Conservation (phyloP, 345 rosid genomes). For the Rhizophora mangle region DNA sequence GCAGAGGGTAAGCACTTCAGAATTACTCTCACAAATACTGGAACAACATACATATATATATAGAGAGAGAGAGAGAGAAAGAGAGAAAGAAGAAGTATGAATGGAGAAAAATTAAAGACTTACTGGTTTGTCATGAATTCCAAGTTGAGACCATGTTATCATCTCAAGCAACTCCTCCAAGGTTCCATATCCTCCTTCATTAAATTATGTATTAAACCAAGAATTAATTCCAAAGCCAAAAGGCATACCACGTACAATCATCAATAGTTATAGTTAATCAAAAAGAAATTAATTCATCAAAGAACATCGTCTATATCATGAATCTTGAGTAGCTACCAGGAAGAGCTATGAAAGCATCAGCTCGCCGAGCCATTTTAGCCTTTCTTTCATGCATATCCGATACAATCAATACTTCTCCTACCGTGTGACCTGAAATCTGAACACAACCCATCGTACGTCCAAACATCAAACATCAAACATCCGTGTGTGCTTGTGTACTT, state of each 20-base stretch:
- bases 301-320: neutral
- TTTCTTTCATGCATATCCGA: constrained; percentile 46
- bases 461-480: neutral
- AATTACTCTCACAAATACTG: too few relatives aligned
- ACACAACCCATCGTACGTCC: neutral
- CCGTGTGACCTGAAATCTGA: constrained; percentile 37
- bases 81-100: too few relatives aligned
- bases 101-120: neutral
- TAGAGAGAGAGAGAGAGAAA: too few relatives aligned
- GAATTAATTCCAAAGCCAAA: too few relatives aligned
- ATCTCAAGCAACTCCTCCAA: constrained; percentile 60
- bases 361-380: constrained; percentile 39
- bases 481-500: neutral
- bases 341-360: constrained; percentile 46
- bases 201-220: too few relatives aligned
- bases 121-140: constrained; percentile 61
- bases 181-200: constrained; percentile 61
- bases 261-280: neutral
- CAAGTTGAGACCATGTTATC: constrained; percentile 62
- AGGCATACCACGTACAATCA: too few relatives aligned
- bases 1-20: too few relatives aligned
- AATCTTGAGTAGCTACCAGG: constrained; percentile 24
- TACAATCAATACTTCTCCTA: constrained; percentile 35
- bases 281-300: neutral
- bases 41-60: too few relatives aligned